Evolutionary conservation across 2,329 filamentous ascomycete genomes (phyloP).

Genomic region (Penicillium sp.): DNA sequence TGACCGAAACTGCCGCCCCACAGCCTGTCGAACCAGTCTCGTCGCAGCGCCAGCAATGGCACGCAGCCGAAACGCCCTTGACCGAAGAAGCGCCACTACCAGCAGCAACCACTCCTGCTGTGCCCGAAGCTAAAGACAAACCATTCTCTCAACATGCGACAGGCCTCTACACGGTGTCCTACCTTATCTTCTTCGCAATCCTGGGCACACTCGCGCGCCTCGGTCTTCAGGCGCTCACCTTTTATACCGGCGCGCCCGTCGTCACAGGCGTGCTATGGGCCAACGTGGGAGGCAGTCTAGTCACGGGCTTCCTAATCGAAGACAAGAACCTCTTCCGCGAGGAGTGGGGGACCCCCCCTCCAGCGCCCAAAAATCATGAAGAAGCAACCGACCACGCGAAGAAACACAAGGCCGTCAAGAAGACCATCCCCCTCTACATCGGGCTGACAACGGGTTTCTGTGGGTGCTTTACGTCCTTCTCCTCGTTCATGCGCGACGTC

Average conservation of each 20-base stretch:
- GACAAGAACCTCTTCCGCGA: slow-evolving; percentile 71
- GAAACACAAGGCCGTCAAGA: slow-evolving; percentile 65
- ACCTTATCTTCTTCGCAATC: slow-evolving; percentile 81
- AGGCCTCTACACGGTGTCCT: slow-evolving; percentile 69
- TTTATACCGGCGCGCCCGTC: slow-evolving; percentile 73
- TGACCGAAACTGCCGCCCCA: slow-evolving; percentile 34
- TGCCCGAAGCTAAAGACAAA: slow-evolving; percentile 7
- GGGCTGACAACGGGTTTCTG: slow-evolving; percentile 84
- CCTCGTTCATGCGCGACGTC: slow-evolving; percentile 74
- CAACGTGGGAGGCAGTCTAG: slow-evolving; percentile 74
- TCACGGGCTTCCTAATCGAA: slow-evolving; percentile 84
- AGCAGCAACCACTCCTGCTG: slow-evolving; percentile 1
- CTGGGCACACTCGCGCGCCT: slow-evolving; percentile 79
- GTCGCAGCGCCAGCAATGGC: slow-evolving; percentile 36
- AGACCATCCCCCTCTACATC: slow-evolving; percentile 83
- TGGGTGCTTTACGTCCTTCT: slow-evolving; percentile 87
- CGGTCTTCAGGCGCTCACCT: slow-evolving; percentile 74
- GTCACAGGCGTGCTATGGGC: slow-evolving; percentile 78
- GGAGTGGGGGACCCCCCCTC: slow-evolving; percentile 55
- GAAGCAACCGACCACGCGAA: slow-evolving; percentile 36
- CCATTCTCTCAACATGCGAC: slow-evolving; percentile 53
- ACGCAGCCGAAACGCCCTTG: slow-evolving; percentile 36
- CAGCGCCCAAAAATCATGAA: slow-evolving; percentile 38
- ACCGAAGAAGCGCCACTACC: slow-evolving; percentile 14
- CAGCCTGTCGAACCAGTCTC: slow-evolving; percentile 46